These are phyloP conservation scores for Saccharomycopsis sp. DNA, from an alignment of 805 yeast species.

Conservation along the genomic window DNA sequence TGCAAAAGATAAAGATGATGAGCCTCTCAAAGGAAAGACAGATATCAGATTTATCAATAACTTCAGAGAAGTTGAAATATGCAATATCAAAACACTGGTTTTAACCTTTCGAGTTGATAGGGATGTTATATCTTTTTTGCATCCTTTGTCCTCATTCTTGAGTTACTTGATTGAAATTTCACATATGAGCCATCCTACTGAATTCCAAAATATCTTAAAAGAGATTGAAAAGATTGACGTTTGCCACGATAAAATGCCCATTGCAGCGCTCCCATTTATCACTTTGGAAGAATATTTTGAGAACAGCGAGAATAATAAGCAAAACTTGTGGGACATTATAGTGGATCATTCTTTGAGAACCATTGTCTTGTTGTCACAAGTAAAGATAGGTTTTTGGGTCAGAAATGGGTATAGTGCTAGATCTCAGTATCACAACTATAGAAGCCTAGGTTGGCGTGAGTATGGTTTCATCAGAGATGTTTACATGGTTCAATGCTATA, in stretches of 20 bases:
- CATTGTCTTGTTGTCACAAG: slow-evolving; percentile 69
- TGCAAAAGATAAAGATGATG: slow-evolving; percentile 1
- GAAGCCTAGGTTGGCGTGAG: slow-evolving; percentile 71
- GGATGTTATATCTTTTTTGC: slow-evolving; percentile 59
- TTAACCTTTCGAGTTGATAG: slow-evolving; percentile 34
- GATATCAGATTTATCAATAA: slow-evolving; percentile 11
- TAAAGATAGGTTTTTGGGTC: slow-evolving; percentile 88
- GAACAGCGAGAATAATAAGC: not conserved
- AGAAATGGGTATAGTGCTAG: slow-evolving; percentile 81
- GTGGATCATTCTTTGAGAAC: slow-evolving; percentile 62
- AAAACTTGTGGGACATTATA: slow-evolving; percentile 9
- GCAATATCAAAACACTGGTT: slow-evolving; percentile 1
- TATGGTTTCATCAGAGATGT: slow-evolving; percentile 75
- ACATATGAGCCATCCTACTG: slow-evolving; percentile 20
- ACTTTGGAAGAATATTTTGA: not conserved
- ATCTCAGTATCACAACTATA: slow-evolving; percentile 71
- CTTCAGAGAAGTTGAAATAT: slow-evolving; percentile 4
- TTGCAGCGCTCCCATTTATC: too few species aligned
- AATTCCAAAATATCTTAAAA: too few species aligned
- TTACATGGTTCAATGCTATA: slow-evolving; percentile 53
- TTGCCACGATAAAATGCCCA: too few species aligned
- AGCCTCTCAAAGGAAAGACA: not conserved
- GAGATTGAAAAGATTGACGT: too few species aligned
- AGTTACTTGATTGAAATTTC: slow-evolving; percentile 60
- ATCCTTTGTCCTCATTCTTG: slow-evolving; percentile 68